Evolutionary conservation across 2,329 filamentous ascomycete genomes (phyloP), one percentile per base, ranked within the genome.

Genomic region (Phyllachora maydis): DNA sequence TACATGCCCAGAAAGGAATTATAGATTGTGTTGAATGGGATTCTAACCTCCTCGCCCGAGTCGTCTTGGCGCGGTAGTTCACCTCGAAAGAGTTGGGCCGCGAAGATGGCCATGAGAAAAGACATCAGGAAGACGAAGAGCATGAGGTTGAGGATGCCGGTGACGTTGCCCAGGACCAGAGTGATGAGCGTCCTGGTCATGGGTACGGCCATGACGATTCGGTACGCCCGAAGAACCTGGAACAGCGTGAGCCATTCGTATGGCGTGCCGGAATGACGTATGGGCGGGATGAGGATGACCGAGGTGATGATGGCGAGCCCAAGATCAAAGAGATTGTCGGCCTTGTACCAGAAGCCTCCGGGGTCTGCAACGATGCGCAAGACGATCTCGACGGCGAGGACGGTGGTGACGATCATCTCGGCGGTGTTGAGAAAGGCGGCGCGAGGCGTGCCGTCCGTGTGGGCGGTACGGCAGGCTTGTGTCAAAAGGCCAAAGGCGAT

Each of bases 1-100:
- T 98, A 98, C 82, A 98, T 95, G 27, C 83, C 88, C 10, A 98
- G 56, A 40, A 98, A 98, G 0, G 82, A 77, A 40, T 95, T 95
- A 54, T 75, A 98, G 17, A 98, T 88, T 18, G 79, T 78, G 41
- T 68, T 70, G 43, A 98, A 98, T 0, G 78, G 76, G 19, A 88
- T 65, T 12, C 61, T 50, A 30, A 77, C 68, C 3, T 61, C 47
- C 3, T 74, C 53, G 3, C 69, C 75, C n/a, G 49, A 43, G 3
- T 53, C 46, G 32, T 79, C 65, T n/a, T 56, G 36, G 16, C 57
- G 37, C 1, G 78, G 73, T 14, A 95, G 65, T 35, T 91, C 73
- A 15, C 83, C 83, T 17, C 88, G 73, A 39, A 98, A 91, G 4
- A 98, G 65, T 43, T 98, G 85, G 2, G 76, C 69, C 5, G 88